Percentiles rank a stretch among this genome's conserved stretches.
These are phyloP conservation scores for Corynespora cassiicola DNA, from an alignment of 2,329 filamentous ascomycete genomes.

Conservation along the genomic window DNA sequence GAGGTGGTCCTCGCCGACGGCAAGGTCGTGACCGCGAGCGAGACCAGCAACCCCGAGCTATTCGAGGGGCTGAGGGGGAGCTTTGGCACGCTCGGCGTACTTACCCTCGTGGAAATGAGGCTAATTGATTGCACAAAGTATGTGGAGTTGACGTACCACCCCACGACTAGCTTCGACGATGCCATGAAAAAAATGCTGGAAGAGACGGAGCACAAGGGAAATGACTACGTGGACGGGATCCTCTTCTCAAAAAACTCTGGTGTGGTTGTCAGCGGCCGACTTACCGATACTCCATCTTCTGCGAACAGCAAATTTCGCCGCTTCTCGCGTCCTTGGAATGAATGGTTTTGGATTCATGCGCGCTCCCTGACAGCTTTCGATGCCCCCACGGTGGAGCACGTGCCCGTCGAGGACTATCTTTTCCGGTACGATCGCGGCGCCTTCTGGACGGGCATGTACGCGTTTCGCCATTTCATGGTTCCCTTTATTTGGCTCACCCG, in stretches of 20 bases:
- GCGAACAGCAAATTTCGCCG: constrained; percentile 29
- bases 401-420: constrained; percentile 62
- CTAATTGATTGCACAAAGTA: constrained; percentile 60
- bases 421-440: constrained; percentile 69
- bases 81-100: constrained; percentile 67
- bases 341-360: constrained; percentile 78
- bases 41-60: constrained; percentile 57
- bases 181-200: constrained; percentile 57
- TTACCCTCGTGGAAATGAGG: constrained; percentile 65
- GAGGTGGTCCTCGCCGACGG: constrained; percentile 70
- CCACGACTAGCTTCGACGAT: constrained; percentile 57
- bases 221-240: constrained; percentile 75
- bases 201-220: constrained; percentile 45
- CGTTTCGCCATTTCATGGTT: constrained; percentile 64
- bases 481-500: constrained; percentile 66
- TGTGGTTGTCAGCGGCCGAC: constrained; percentile 66
- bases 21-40: constrained; percentile 57
- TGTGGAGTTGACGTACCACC: constrained; percentile 69
- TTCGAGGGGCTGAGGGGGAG: constrained; percentile 66
- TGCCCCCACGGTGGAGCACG: constrained; percentile 41
- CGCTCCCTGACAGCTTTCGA: constrained; percentile 13
- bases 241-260: constrained; percentile 62
- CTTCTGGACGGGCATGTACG: constrained; percentile 68
- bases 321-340: constrained; percentile 66
- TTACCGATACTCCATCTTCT: constrained; percentile 54